Evolutionary conservation across 192 early-diverging fungal genomes (phyloP), one percentile per base, ranked within the genome.

Genomic region (Umbelopsis vinacea): DNA sequence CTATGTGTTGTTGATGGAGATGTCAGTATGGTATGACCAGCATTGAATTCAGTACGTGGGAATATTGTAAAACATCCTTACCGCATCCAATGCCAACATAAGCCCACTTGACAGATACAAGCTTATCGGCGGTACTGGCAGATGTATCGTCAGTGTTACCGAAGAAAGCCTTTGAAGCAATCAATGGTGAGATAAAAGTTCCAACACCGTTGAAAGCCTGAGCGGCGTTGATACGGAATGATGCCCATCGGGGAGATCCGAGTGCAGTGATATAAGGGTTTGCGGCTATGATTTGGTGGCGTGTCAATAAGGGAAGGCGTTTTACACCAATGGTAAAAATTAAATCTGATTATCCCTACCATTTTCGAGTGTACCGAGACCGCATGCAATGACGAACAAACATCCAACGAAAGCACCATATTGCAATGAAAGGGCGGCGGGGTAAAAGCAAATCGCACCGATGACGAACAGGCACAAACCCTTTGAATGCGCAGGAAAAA

Each of bases 151-250:
- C 50, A 46, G 19, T 50, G 15, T 66, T 71, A 35, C 71, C 76
- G 66, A 79, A 79, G 43, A 79, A 79, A 19, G 68, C 71, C 38
- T 72, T 71, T 2, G 78, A 79, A n/a, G 78, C 78, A 45, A 79
- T 70, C 17, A 79, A 50, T 23, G 78, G 78, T 26, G 70, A 70
- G 19, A 75, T 57, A 14, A 71, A 70, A 11, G 70, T 71, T 15
- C 70, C 74, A 47, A 79, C 46, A 40, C 78, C 78, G 35, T 79
- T 79, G 71, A 79, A 79, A 4, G 46, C 43, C 66, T 79, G 78
- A 29, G 73, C 69, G n/a, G 68, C 43, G 33, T 79, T 73, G 21
- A 79, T 69, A 68, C 77, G 77, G 63, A 79, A 24, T 19, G 72
- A 71, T 0, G 72, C 68, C 24, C 33, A 67, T 26, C 68, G 54